Conservation (phyloP, 1,284 basidiomycete species). For the Cerrena zonata region DNA sequence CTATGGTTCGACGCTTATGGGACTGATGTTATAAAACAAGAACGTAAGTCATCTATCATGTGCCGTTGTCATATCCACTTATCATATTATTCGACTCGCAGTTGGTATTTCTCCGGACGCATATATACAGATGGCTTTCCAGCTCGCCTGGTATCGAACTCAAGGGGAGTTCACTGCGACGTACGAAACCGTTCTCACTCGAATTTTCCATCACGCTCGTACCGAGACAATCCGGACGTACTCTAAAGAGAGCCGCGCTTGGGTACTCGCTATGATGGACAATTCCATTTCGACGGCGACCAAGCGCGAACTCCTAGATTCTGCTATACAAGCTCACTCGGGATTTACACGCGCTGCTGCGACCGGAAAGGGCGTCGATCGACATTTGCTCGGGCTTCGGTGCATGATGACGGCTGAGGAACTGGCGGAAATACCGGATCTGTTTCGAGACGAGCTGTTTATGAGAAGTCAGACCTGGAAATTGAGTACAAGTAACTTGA, state of each 20-base stretch:
- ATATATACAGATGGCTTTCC: slow-evolving; percentile 89
- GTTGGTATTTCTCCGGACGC: slow-evolving; percentile 82
- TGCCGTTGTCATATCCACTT: no score
- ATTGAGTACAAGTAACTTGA: slow-evolving; percentile 86
- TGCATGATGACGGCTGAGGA: slow-evolving; percentile 50
- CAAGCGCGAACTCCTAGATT: slow-evolving; percentile 53
- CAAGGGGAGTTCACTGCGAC: slow-evolving; percentile 81
- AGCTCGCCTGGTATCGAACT: slow-evolving; percentile 85
- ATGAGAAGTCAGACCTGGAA: slow-evolving; percentile 80
- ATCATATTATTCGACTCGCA: no score
- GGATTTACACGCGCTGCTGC: slow-evolving; percentile 75
- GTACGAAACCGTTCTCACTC: slow-evolving; percentile 91
- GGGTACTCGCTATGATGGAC: slow-evolving; percentile 75
- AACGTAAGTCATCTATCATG: no score
- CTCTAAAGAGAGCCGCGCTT: slow-evolving; percentile 71
- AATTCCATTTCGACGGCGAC: slow-evolving; percentile 40
- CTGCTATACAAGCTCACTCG: slow-evolving; percentile 73
- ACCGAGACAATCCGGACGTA: slow-evolving; percentile 89
- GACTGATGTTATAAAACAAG: slow-evolving; percentile 88
- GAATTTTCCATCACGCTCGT: slow-evolving; percentile 85
- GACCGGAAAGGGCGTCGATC: slow-evolving; percentile 83
- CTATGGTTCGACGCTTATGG: slow-evolving; percentile 87
- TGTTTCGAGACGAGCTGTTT: slow-evolving; percentile 82
- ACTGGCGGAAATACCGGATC: slow-evolving; percentile 33
- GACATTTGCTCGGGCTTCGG: slow-evolving; percentile 84